Evolutionary conservation across 2,329 filamentous ascomycete genomes (phyloP).

Genomic region (Chrysosporium keratinophilum): DNA sequence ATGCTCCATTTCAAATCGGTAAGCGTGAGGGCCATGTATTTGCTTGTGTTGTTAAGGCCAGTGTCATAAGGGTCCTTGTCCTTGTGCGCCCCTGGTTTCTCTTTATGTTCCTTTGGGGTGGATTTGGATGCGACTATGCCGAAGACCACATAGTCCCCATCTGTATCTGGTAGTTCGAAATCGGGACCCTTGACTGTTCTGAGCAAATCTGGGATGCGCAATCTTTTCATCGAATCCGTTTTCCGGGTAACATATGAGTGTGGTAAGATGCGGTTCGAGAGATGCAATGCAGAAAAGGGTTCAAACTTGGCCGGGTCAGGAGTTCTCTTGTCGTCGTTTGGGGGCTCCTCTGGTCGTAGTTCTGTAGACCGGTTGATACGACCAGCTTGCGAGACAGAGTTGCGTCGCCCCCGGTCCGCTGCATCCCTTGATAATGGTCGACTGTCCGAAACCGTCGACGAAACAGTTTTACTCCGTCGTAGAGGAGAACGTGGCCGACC

Average conservation of each 20-base stretch:
- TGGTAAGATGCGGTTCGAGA: conserved; percentile 71
- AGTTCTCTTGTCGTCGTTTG: conserved; percentile 15
- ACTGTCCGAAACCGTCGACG: conserved; percentile 19
- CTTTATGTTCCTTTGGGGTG: conserved; percentile 56
- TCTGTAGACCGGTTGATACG: neutral
- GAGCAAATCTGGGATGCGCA: conserved; percentile 69
- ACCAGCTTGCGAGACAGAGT: neutral
- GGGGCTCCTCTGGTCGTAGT: neutral
- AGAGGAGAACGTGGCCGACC: conserved; percentile 22
- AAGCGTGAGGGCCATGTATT: conserved; percentile 86
- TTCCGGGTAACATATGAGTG: conserved; percentile 71
- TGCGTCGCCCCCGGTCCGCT: neutral
- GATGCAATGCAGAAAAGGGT: conserved; percentile 71
- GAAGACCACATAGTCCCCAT: conserved; percentile 82
- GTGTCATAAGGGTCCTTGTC: conserved; percentile 40
- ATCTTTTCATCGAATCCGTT: conserved; percentile 64
- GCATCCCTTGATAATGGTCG: conserved; percentile 4
- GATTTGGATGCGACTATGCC: conserved; percentile 84
- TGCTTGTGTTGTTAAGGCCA: conserved; percentile 49
- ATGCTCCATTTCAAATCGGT: conserved; percentile 85
- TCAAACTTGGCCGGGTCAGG: conserved; percentile 61
- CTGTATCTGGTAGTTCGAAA: conserved; percentile 69
- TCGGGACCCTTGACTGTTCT: conserved; percentile 70
- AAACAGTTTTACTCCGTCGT: conserved; percentile 30
- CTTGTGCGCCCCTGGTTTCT: conserved; percentile 34